These are phyloP conservation scores for Tephrocybe sp. DNA, from an alignment of 768 basidiomycete genomes.

Conservation along the genomic window DNA sequence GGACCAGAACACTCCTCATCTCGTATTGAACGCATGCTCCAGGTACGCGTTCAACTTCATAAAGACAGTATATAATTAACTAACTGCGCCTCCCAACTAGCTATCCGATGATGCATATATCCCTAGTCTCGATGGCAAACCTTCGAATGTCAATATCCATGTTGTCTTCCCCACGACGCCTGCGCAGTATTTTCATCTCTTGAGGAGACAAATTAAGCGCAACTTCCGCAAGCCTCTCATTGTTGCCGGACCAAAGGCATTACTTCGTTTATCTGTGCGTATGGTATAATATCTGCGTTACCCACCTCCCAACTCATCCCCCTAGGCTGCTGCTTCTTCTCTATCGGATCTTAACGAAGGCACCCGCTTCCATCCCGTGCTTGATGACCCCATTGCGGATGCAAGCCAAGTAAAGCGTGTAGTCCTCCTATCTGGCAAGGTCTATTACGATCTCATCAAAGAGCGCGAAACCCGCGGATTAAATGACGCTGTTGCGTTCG, in stretches of 20 bases:
- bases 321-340: constrained; percentile 70
- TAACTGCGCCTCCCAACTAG: constrained; percentile 34
- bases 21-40: constrained; percentile 87
- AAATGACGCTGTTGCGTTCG: constrained; percentile 54
- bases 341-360: constrained; percentile 59
- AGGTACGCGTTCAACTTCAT: constrained; percentile 43
- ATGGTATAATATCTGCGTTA: constrained; percentile 18
- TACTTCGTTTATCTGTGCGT: constrained; percentile 69
- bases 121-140: constrained; percentile 23
- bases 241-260: constrained; percentile 81
- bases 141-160: constrained; percentile 75
- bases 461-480: constrained; percentile 53
- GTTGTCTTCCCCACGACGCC: constrained; percentile 86
- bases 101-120: constrained; percentile 71
- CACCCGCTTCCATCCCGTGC: constrained; percentile 65
- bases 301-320: background rate
- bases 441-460: constrained; percentile 84
- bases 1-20: constrained; percentile 93
- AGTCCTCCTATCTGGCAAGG: constrained; percentile 77
- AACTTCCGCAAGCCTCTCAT: constrained; percentile 87
- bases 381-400: constrained; percentile 46
- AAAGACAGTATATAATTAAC: background rate
- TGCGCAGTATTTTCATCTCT: constrained; percentile 89
- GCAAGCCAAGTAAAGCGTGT: constrained; percentile 51
- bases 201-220: constrained; percentile 81